phyloP scores from a whole-genome alignment of 2,329 filamentous ascomycete species.

The Fusarium euwallaceae region DNA sequence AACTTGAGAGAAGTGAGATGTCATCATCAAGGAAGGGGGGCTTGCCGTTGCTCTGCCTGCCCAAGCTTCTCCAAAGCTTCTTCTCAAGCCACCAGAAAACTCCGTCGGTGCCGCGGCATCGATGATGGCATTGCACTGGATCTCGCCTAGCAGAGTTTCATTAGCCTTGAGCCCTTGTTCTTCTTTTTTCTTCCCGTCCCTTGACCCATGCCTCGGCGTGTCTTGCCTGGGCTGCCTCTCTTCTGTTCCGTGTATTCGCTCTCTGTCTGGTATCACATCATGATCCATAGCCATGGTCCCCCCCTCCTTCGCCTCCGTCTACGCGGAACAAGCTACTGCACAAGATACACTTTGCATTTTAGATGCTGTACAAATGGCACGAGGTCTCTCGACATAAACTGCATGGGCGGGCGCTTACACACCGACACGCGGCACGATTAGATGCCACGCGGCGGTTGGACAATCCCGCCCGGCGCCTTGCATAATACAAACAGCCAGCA shows the following conservation, averaged over 20 bases:
- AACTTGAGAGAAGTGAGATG: conserved; percentile 33
- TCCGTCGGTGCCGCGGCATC: conserved; percentile 34
- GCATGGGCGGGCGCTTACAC: conserved; percentile 32
- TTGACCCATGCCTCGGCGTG: neutral
- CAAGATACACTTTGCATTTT: conserved; percentile 13
- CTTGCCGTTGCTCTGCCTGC: conserved; percentile 17
- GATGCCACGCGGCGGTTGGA: conserved; percentile 27
- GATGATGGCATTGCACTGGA: conserved; percentile 30
- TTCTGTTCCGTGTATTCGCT: neutral
- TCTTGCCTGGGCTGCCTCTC: conserved; percentile 5
- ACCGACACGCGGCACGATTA: conserved; percentile 37
- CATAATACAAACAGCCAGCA: conserved; percentile 25
- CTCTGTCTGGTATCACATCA: neutral
- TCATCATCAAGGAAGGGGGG: conserved; percentile 34
- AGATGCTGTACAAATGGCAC: conserved; percentile 17
- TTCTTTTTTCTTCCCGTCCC: neutral
- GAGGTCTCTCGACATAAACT: conserved; percentile 22
- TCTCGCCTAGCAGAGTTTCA: conserved; percentile 11
- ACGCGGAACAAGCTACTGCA: conserved; percentile 28
- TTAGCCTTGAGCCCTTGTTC: neutral
- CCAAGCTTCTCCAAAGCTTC: conserved; percentile 15
- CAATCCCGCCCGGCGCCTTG: conserved; percentile 20
- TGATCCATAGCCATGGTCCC: neutral
- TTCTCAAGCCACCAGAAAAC: conserved; percentile 19
- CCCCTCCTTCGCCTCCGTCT: conserved; percentile 7